Evolutionary conservation across 1,284 basidiomycete genomes (phyloP).

Genomic region (Pyrrhoderma lamaoense): DNA sequence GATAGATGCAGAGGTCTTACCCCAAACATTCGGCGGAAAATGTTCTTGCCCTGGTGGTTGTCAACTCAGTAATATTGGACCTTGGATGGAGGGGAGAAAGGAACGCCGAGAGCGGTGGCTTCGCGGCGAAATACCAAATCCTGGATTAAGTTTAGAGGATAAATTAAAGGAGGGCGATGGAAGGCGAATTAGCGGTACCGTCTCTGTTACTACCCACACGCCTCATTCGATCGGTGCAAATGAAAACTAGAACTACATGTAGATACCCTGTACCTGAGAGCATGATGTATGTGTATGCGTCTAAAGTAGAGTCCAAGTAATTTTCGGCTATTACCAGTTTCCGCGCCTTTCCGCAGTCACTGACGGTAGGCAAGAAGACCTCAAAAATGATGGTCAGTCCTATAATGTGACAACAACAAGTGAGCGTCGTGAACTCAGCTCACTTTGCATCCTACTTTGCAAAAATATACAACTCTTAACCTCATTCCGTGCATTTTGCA

Average conservation of each 20-base stretch:
- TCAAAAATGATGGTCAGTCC: too few relatives aligned
- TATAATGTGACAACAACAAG: too few relatives aligned
- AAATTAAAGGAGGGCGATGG: not conserved
- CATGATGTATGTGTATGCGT: too few relatives aligned
- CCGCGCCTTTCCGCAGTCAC: too few relatives aligned
- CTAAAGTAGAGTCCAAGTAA: too few relatives aligned
- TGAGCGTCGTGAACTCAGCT: too few relatives aligned
- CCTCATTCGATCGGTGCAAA: not conserved
- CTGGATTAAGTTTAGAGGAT: conserved; percentile 14
- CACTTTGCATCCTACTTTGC: too few relatives aligned
- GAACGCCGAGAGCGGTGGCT: conserved; percentile 39
- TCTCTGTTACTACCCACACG: not conserved
- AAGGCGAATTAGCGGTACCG: not conserved
- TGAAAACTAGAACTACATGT: conserved; percentile 1
- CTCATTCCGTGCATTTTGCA: too few relatives aligned
- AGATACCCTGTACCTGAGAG: too few relatives aligned
- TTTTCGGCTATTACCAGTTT: too few relatives aligned
- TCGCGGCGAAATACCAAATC: conserved; percentile 6
- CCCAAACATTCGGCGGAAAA: conserved; percentile 35
- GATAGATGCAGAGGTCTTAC: conserved; percentile 48
- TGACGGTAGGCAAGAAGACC: too few relatives aligned
- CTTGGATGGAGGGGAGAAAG: conserved; percentile 56
- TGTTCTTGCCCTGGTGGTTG: conserved; percentile 60
- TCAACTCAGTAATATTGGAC: conserved; percentile 52
- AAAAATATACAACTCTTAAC: too few relatives aligned